Base-by-base conservation (phyloP, 2,329 filamentous ascomycete species). In the Ophiostoma ulmi region DNA sequence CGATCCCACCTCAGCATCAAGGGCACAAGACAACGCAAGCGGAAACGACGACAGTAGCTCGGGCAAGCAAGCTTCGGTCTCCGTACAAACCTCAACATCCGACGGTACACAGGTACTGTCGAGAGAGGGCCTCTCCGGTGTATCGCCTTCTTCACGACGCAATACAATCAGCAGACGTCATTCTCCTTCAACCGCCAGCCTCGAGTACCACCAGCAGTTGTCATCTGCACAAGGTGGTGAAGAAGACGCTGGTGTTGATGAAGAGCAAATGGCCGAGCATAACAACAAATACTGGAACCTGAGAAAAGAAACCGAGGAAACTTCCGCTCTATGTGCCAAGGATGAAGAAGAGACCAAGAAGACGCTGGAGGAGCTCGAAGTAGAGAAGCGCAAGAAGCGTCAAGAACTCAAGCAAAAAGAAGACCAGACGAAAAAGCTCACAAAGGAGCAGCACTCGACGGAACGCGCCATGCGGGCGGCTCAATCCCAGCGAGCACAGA, bases 331-430 rank as follows among this genome's bases (percentile, higher is more conserved):
- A 76, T 89, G 91, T 35, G 83, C 84, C 22, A 91, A 87, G 70
- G 91, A 94, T 73, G 88, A 92, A 70, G 87, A 88, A 52, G 91
- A 94, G 69, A 88, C 88, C 72, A 87, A 87, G 74, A 82, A 84
- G n/a, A 80, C 87, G 69, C 81, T 92, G 74, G 86, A 88, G 55
- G 88, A 91, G 64, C 78, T 97, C 41, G 87, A 90, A 70, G 88
- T 88, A 72, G 92, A 97, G 76, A 90, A 92, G 72, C 92, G 96
- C 74, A 86, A 90, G 68, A 88, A 97, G 78, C 90, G 87, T 76
- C 89, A 90, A 73, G 85, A 89, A 26, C 84, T 95, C 70, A 95
- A 92, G 78, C 92, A 97, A 77, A 97, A 96, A 78, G 94, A 98
- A 74, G 93, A 96, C 76, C 91, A 90, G 68, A 97, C 93, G 67